phyloP scores from a whole-genome alignment of 257 asterid species.

The Voacanga thouarsii region DNA sequence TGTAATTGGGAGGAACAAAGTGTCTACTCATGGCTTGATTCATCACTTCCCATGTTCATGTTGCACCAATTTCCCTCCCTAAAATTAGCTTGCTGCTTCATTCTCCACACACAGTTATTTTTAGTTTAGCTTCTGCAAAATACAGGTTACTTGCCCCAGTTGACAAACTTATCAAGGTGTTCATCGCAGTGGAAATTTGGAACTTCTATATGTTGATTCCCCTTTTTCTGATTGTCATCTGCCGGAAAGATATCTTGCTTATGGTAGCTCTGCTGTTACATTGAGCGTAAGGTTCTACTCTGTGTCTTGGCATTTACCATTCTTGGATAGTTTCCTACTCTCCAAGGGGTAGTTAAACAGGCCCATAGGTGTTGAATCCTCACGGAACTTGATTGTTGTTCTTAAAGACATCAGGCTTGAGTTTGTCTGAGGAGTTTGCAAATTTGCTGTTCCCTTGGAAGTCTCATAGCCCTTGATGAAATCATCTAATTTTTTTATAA shows the following conservation, averaged over 20 bases:
- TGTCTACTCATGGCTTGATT: background rate
- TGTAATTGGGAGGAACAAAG: background rate
- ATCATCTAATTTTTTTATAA: background rate
- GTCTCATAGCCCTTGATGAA: background rate
- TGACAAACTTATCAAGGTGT: background rate
- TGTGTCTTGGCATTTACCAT: background rate
- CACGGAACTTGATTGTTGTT: background rate
- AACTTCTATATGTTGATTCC: background rate
- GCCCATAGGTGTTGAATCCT: background rate
- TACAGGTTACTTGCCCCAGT: background rate
- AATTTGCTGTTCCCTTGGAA: background rate
- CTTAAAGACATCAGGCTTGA: background rate
- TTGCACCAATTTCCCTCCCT: too few relatives aligned
- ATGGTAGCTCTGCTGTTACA: background rate
- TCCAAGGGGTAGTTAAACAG: background rate
- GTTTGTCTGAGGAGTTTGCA: background rate
- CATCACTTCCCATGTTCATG: background rate
- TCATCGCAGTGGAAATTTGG: background rate
- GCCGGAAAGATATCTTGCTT: background rate
- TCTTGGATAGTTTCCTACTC: background rate
- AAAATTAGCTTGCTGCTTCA: too few relatives aligned
- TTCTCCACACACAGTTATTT: background rate
- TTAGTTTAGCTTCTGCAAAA: background rate
- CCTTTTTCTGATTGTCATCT: background rate
- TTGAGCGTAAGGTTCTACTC: background rate